These are phyloP conservation scores for Candida sp. DNA, from an alignment of 1,139 yeast species.

Conservation along the genomic window DNA sequence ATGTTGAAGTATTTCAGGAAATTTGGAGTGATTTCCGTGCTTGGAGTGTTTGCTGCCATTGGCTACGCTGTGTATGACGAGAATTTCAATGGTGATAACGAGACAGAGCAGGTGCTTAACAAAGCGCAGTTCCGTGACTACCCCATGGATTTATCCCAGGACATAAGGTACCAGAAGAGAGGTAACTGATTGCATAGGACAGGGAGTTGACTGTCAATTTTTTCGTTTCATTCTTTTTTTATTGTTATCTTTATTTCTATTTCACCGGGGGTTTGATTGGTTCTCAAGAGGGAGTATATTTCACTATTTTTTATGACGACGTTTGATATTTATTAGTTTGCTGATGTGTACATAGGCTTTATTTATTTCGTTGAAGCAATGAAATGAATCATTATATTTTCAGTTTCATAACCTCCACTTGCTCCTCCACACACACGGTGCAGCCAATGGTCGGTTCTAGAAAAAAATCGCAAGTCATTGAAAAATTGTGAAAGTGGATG, in stretches of 20 bases:
- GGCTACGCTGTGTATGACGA: constrained; percentile 31
- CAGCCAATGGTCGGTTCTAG: constrained; percentile 1
- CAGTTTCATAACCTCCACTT: too few species aligned
- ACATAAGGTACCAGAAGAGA: constrained; percentile 20
- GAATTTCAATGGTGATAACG: constrained; percentile 3
- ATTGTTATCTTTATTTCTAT: too few species aligned
- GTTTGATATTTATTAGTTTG: not conserved
- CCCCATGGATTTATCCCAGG: constrained; percentile 22
- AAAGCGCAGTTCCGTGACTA: constrained; percentile 12
- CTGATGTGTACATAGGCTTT: not conserved
- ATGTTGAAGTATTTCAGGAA: constrained; percentile 34
- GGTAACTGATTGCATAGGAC: not conserved
- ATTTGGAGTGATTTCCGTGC: constrained; percentile 37
- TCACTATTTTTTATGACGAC: too few species aligned
- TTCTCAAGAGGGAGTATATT: too few species aligned
- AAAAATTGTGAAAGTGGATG: too few species aligned
- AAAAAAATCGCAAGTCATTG: too few species aligned
- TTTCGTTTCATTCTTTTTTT: too few species aligned
- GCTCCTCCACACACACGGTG: not conserved
- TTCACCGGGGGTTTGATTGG: too few species aligned
- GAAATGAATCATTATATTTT: not conserved
- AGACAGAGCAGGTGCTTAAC: constrained; percentile 10
- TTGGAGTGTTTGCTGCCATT: constrained; percentile 37
- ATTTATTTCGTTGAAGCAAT: not conserved
- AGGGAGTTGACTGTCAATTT: not conserved